These are phyloP conservation scores for Phytophthora cryptogea DNA, from an alignment of 352 stramenopile genomes.

Conservation along the genomic window DNA sequence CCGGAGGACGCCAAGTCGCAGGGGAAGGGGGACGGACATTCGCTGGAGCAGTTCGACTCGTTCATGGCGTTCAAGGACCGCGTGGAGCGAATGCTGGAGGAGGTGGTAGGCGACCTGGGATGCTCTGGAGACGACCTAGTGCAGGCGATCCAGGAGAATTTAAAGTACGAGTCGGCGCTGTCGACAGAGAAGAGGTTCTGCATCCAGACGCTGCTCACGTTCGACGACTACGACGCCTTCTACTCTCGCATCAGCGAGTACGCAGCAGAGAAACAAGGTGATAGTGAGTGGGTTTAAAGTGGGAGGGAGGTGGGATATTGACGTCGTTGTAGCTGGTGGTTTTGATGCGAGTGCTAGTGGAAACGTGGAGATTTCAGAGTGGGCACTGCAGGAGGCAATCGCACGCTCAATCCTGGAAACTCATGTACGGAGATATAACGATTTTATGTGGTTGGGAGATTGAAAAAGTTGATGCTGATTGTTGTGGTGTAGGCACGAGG, in stretches of 20 bases:
- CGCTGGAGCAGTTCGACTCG: slow-evolving; percentile 63
- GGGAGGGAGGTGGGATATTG: no score
- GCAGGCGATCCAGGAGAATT: slow-evolving; percentile 46
- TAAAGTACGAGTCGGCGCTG: slow-evolving; percentile 34
- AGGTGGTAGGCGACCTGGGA: slow-evolving; percentile 58
- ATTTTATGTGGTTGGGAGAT: neutral
- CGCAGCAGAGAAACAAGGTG: slow-evolving; percentile 46
- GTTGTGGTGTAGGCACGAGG: slow-evolving; percentile 40
- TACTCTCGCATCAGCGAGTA: slow-evolving; percentile 60
- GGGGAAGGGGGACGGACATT: slow-evolving; percentile 38
- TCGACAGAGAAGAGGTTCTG: slow-evolving; percentile 60
- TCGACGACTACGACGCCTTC: slow-evolving; percentile 74
- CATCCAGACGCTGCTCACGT: slow-evolving; percentile 75
- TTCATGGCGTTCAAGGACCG: slow-evolving; percentile 78
- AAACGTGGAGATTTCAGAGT: slow-evolving; percentile 48
- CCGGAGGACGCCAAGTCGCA: slow-evolving; percentile 27
- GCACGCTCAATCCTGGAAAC: slow-evolving; percentile 70
- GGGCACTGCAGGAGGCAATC: slow-evolving; percentile 71
- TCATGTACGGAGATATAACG: slow-evolving; percentile 29
- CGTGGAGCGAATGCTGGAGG: slow-evolving; percentile 65
- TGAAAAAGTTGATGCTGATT: neutral
- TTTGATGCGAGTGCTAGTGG: slow-evolving; percentile 10
- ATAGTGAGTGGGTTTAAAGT: no score
- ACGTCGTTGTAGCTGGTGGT: slow-evolving; percentile 17
- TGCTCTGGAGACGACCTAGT: slow-evolving; percentile 68